A percentile compares a stretch with the other conserved stretches of the same genome.
These are phyloP conservation scores for Lactarius akahatsu DNA, from an alignment of 768 basidiomycete genomes.

Conservation along the genomic window DNA sequence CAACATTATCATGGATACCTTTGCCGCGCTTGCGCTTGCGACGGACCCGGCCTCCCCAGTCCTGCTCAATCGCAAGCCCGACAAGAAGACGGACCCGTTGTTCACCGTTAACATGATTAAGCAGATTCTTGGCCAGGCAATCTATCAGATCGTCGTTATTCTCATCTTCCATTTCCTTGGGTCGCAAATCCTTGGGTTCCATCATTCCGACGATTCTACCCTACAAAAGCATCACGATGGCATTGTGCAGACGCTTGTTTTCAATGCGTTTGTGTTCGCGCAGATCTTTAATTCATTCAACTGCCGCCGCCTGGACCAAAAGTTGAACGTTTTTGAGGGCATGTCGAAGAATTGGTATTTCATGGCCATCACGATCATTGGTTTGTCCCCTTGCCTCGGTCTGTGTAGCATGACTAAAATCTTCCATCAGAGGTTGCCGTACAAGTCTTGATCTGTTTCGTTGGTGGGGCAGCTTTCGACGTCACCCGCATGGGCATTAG, in stretches of 20 bases:
- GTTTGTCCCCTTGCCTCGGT: slow-evolving; percentile 43
- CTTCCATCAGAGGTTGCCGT: slow-evolving; percentile 68
- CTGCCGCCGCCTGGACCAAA: slow-evolving; percentile 80
- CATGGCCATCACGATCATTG: slow-evolving; percentile 77
- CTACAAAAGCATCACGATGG: slow-evolving; percentile 40
- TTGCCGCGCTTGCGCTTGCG: slow-evolving; percentile 95
- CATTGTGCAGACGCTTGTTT: slow-evolving; percentile 81
- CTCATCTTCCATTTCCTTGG: slow-evolving; percentile 91
- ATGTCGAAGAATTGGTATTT: slow-evolving; percentile 81
- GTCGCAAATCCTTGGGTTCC: slow-evolving; percentile 61
- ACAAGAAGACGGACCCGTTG: slow-evolving; percentile 83
- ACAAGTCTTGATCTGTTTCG: slow-evolving; percentile 86
- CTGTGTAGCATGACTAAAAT: slow-evolving; percentile 15
- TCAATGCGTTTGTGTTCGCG: slow-evolving; percentile 98
- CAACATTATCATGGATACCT: slow-evolving; percentile 98
- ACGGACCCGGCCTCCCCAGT: slow-evolving; percentile 88
- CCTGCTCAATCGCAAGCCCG: slow-evolving; percentile 86
- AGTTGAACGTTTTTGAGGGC: slow-evolving; percentile 87
- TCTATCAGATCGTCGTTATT: slow-evolving; percentile 80
- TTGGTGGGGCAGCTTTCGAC: slow-evolving; percentile 90
- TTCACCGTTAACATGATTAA: slow-evolving; percentile 96
- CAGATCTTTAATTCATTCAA: slow-evolving; percentile 98
- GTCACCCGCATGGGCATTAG: slow-evolving; percentile 74
- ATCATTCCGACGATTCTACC: slow-evolving; percentile 35
- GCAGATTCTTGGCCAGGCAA: slow-evolving; percentile 87